Base-by-base conservation (phyloP, 345 rosid species). In the Hypericum androsaemum region DNA sequence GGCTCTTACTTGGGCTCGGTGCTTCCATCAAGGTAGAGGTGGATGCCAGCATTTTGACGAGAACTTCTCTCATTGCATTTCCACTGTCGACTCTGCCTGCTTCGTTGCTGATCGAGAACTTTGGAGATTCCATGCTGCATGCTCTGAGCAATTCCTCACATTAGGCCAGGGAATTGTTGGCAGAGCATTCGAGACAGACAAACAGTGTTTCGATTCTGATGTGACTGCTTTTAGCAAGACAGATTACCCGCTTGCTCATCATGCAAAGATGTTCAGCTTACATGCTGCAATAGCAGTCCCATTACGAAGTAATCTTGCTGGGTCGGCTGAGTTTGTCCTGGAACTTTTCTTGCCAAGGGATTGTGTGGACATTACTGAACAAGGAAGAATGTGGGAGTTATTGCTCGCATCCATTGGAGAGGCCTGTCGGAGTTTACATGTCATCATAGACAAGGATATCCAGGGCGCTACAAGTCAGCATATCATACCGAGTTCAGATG, bases 121-220 rank as follows among this genome's bases (percentile, higher is more conserved):
- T 53, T 47, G 37, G 5, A 70, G 12, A 12, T 89, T 89, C 70
- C 83, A 63, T 51, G 72, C 69, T 48, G 95, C 88, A 11, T 83
- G 95, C 74, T 89, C 90, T 5, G 94, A 86, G 76, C 90, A 86
- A 53, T 88, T 78, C 79, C 84, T 83, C 51, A 67, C 64, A 47
- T 69, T 63, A 22, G 90, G 78, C 59, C 83, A 86, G 66, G 97
- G 97, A 45, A 68, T 89, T 48, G 97, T 84, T 39, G 97, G 97
- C 56, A 80, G 59, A 76, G 88, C 90, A 47, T 84, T 86, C 54
- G 32, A 52, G 10, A 64, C 59, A 9, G 72, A 64, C 63, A 82
- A 73, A 57, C 84, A 77, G 49, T 82, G 84, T 60, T 86, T 84
- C 62, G 78, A 78, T 38, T 57, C 75, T n/a, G 77, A 89, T 53